Evolutionary conservation across 768 basidiomycete species (phyloP), one percentile per base, ranked within the genome.

Genomic region (Trametes coccinea): DNA sequence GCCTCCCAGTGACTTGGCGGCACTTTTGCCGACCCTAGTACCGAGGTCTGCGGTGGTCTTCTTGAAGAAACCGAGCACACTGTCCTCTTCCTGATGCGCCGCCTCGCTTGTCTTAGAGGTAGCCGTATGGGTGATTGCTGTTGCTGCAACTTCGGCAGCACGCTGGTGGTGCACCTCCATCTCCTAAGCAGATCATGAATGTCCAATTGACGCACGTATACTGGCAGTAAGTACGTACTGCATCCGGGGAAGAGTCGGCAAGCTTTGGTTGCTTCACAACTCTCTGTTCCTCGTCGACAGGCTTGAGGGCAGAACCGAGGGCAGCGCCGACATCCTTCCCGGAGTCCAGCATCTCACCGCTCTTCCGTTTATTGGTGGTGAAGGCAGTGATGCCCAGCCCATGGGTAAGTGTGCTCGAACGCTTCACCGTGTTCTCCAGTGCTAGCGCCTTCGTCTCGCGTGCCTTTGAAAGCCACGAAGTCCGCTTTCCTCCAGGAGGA

Each of bases 401-500:
- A 60, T 45, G 41, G 33, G 52, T 43, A 33, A 62, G 45, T 4
- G 52, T 41, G 53, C 59, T 57, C 16, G 59, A 47, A 13, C 67
- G 60, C 44, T 68, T 66, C 30, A 50, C 59, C 2, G 62, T 63
- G 30, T 8, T 65, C 60, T 74, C 74, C 53, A 72, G 22, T 22
- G 22, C 22, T 22, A 22, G 31, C 66, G 76, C 77, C 68, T 90
- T 90, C 69, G 84, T 74, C 16, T 88, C 88, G 39, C 90, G 80
- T 13, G 87, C 91, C 67, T 89, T 90, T 73, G 83, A 84, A 56
- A 93, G 72, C 91, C 91, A 92, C 3, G 91, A 92, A 8, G 88
- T 88, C 34, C 90, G 84, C 67, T 89, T 91, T 2, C 83, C 84
- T 14, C 60, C 67, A 3, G 63, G 61, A 7, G 64, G 64, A 9